phyloP scores from a whole-genome alignment of 805 yeast genomes.

The Ogataea haglerorum region DNA sequence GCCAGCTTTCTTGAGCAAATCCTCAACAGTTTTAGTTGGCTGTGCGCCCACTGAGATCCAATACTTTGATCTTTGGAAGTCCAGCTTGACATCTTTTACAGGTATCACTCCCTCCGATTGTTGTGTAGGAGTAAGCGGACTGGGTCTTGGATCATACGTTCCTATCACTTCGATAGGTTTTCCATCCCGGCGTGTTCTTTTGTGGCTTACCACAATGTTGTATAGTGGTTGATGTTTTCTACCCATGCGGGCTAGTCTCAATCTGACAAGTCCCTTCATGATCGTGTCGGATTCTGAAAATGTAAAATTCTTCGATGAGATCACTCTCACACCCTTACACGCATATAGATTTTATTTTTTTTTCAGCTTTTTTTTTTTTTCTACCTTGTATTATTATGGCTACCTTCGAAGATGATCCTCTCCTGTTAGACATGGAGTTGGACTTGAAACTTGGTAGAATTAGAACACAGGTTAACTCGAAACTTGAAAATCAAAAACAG shows the following conservation, averaged over 20 bases:
- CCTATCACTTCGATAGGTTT: constrained; percentile 95
- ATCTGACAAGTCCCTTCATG: constrained; percentile 74
- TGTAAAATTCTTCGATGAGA: not conserved
- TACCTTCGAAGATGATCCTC: constrained; percentile 10
- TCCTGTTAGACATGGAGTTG: constrained; percentile 39
- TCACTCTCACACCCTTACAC: constrained; percentile 5
- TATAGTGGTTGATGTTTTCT: constrained; percentile 82
- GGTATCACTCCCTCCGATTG: constrained; percentile 53
- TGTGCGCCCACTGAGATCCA: constrained; percentile 99
- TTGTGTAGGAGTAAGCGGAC: constrained; percentile 62
- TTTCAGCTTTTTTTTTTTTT: not conserved
- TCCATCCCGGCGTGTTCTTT: constrained; percentile 73
- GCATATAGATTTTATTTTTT: constrained; percentile 4
- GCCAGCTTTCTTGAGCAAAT: constrained; percentile 76
- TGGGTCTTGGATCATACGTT: constrained; percentile 82
- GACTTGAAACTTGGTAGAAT: constrained; percentile 64
- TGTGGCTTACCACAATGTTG: constrained; percentile 86
- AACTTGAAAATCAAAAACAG: constrained; percentile 81
- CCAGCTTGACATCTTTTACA: constrained; percentile 75
- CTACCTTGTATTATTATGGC: constrained; percentile 8
- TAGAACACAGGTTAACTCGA: constrained; percentile 71
- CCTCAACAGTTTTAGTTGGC: constrained; percentile 78
- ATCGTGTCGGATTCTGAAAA: not conserved
- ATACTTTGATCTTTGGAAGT: constrained; percentile 85
- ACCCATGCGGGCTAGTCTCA: constrained; percentile 91